Percentiles rank a stretch among this genome's conserved stretches.
Conservation (phyloP, 2,329 filamentous ascomycete genomes). For the Calonectria pauciramosa region DNA sequence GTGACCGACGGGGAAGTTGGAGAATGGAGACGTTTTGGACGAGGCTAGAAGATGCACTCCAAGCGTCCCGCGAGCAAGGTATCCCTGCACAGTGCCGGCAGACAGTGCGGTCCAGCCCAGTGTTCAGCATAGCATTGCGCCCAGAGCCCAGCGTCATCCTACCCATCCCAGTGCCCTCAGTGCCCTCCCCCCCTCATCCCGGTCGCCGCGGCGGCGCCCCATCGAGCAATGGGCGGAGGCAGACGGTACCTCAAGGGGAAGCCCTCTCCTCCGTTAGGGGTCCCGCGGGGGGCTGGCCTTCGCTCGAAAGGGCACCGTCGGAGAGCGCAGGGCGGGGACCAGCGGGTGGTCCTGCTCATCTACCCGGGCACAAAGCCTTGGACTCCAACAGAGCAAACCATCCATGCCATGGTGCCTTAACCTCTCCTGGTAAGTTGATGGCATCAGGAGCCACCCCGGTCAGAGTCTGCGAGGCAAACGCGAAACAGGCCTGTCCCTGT, state of each 20-base stretch:
- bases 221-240: conserved; percentile 15
- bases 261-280: conserved; percentile 21
- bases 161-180: background rate
- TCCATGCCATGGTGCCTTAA: background rate
- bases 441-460: conserved; percentile 24
- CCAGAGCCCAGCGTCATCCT: conserved; percentile 11
- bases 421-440: conserved; percentile 9
- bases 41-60: conserved; percentile 17
- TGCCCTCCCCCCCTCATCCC: background rate
- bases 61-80: conserved; percentile 20
- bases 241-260: conserved; percentile 27
- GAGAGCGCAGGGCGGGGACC: conserved; percentile 30
- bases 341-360: conserved; percentile 43
- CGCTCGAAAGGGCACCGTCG: conserved; percentile 32
- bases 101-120: conserved; percentile 17
- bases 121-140: conserved; percentile 10
- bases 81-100: conserved; percentile 19
- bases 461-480: conserved; percentile 27
- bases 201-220: conserved; percentile 21
- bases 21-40: conserved; percentile 22
- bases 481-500: conserved; percentile 41
- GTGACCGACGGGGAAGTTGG: conserved; percentile 10
- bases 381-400: conserved; percentile 31
- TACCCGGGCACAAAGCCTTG: conserved; percentile 19
- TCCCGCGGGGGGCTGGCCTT: conserved; percentile 2